Percentiles rank a stretch among this genome's conserved stretches.
phyloP scores from a whole-genome alignment of 352 stramenopile species.

The Globisporangium spiculum region DNA sequence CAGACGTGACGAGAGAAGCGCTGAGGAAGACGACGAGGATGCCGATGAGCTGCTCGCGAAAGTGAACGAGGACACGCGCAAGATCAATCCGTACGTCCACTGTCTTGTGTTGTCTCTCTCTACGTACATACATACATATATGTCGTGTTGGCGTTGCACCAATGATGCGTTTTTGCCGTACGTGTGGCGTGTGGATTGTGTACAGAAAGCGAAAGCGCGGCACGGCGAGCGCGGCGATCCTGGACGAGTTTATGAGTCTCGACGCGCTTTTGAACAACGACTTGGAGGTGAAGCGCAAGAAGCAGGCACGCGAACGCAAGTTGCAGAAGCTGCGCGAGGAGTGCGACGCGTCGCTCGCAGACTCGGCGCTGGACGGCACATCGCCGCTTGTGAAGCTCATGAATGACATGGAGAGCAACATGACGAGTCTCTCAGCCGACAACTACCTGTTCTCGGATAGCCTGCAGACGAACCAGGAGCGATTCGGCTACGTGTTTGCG shows the following conservation, averaged over 20 bases:
- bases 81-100: constrained; percentile 22
- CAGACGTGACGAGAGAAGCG: constrained; percentile 6
- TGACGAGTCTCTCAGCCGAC: constrained; percentile 66
- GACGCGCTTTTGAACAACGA: constrained; percentile 74
- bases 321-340: constrained; percentile 60
- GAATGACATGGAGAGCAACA: constrained; percentile 66
- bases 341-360: constrained; percentile 23
- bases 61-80: constrained; percentile 44
- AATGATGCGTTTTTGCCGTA: background rate
- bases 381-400: constrained; percentile 60
- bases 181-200: background rate
- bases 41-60: constrained; percentile 39
- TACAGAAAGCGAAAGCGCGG: constrained; percentile 29
- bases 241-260: constrained; percentile 69
- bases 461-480: constrained; percentile 43
- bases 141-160: background rate
- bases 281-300: constrained; percentile 52
- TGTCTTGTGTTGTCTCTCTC: background rate
- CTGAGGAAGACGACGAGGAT: constrained; percentile 26
- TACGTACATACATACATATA: background rate
- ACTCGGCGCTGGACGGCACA: constrained; percentile 13
- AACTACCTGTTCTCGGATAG: constrained; percentile 54
- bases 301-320: constrained; percentile 49
- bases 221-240: constrained; percentile 29
- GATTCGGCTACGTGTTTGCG: constrained; percentile 83